Conservation (phyloP, 768 basidiomycete species). For the Termitomyces sp. region DNA sequence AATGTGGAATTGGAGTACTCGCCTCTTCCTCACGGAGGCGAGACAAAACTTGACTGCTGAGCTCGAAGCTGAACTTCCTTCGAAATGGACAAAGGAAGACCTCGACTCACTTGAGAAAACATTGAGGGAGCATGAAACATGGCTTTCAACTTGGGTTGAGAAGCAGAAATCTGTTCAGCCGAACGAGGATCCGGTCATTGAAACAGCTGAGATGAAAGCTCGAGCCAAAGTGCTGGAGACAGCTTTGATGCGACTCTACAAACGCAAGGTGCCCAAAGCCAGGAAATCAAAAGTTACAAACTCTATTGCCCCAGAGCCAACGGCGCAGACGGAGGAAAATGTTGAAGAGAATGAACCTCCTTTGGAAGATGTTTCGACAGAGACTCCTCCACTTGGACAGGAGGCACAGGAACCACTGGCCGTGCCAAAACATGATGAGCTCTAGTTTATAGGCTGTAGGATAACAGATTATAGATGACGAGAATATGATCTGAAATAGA, state of each 20-base stretch:
- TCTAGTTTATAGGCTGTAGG: constrained; percentile 4
- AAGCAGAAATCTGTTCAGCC: constrained; percentile 70
- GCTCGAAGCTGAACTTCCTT: constrained; percentile 49
- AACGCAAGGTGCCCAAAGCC: constrained; percentile 61
- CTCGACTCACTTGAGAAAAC: constrained; percentile 72
- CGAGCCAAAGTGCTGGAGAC: constrained; percentile 76
- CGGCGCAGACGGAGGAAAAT: constrained; percentile 11
- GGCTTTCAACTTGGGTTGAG: constrained; percentile 80
- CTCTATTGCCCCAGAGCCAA: constrained; percentile 17
- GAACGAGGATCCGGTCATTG: constrained; percentile 82
- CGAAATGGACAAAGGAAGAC: constrained; percentile 86
- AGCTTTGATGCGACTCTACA: constrained; percentile 61
- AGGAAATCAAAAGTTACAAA: constrained; percentile 44
- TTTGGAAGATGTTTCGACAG: constrained; percentile 8
- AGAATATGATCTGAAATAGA: neutral
- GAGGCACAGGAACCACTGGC: constrained; percentile 12
- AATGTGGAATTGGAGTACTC: constrained; percentile 85
- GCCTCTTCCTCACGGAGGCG: constrained; percentile 82
- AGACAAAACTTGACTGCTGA: constrained; percentile 67
- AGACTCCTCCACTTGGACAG: constrained; percentile 5
- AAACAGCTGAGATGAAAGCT: constrained; percentile 80
- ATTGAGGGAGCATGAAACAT: constrained; percentile 73
- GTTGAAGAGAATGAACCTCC: constrained; percentile 3
- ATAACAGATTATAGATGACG: neutral
- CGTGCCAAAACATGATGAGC: constrained; percentile 11